Conservation (phyloP, 208 protist genomes). For the Trypanosoma lewisi region DNA sequence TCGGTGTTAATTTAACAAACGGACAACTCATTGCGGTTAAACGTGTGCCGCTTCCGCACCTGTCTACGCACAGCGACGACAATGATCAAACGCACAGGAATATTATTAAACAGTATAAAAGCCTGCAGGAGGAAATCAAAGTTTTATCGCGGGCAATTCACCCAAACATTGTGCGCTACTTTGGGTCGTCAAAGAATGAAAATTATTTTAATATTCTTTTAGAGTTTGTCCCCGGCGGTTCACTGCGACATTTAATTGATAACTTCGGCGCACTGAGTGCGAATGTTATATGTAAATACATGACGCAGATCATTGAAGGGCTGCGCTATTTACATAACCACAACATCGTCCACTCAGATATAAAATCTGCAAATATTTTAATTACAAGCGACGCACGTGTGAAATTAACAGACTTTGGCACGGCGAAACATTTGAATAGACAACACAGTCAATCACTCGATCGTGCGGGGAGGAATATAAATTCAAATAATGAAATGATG, state of each 20-base stretch:
- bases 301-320: slow-evolving; percentile 79
- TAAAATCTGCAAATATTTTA: slow-evolving; percentile 92
- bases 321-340: slow-evolving; percentile 83
- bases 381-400: slow-evolving; percentile 83
- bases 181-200: slow-evolving; percentile 78
- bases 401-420: slow-evolving; percentile 91
- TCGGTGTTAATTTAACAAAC: slow-evolving; percentile 90
- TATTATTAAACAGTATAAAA: slow-evolving; percentile 80
- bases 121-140: slow-evolving; percentile 87
- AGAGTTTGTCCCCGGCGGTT: slow-evolving; percentile 90
- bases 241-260: slow-evolving; percentile 82
- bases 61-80: slow-evolving; percentile 39
- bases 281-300: slow-evolving; percentile 79
- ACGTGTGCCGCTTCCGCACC: slow-evolving; percentile 75
- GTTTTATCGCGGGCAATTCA: slow-evolving; percentile 87
- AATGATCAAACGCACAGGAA: slow-evolving; percentile 44
- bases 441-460: slow-evolving; percentile 29
- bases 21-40: slow-evolving; percentile 91
- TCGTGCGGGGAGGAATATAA: slow-evolving; percentile 14
- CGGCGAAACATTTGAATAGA: slow-evolving; percentile 70
- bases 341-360: slow-evolving; percentile 89
- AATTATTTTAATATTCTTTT: slow-evolving; percentile 91
- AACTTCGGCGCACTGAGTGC: slow-evolving; percentile 88
- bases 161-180: slow-evolving; percentile 91
- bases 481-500: no score